Evolutionary conservation across 1,139 yeast species (phyloP).

Genomic region (Diutina ranongensis): DNA sequence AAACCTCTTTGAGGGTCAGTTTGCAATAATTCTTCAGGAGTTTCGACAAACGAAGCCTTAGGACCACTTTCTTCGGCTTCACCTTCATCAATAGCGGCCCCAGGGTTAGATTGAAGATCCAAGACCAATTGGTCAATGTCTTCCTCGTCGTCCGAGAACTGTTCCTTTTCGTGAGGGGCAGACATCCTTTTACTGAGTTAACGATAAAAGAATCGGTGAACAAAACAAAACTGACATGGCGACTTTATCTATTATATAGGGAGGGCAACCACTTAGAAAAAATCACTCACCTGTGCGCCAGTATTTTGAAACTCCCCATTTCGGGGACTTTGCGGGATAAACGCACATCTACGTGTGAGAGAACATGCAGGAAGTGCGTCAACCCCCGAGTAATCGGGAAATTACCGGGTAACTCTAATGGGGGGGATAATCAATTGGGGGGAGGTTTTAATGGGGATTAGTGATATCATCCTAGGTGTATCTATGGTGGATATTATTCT

Average conservation of each 20-base stretch:
- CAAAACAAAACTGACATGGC: not conserved
- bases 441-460: too few species aligned
- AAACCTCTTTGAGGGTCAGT: conserved; percentile 82
- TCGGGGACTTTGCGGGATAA: not conserved
- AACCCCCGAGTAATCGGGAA: not conserved
- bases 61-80: conserved; percentile 42
- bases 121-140: conserved; percentile 84
- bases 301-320: conserved; percentile 1
- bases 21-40: conserved; percentile 82
- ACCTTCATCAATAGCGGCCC: conserved; percentile 21
- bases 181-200: conserved; percentile 5
- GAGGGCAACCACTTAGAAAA: not conserved
- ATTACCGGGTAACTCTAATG: too few species aligned
- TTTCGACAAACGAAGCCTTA: conserved; percentile 43
- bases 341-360: not conserved
- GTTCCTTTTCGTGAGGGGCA: conserved; percentile 6
- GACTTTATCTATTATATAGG: not conserved
- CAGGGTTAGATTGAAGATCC: conserved; percentile 79
- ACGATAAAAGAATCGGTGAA: conserved; percentile 5
- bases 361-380: not conserved
- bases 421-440: too few species aligned
- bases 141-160: conserved; percentile 40
- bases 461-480: too few species aligned
- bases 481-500: too few species aligned
- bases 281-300: conserved; percentile 3